Evolutionary conservation across 805 yeast genomes (phyloP).

Genomic region (Metschnikowia corniflorae): DNA sequence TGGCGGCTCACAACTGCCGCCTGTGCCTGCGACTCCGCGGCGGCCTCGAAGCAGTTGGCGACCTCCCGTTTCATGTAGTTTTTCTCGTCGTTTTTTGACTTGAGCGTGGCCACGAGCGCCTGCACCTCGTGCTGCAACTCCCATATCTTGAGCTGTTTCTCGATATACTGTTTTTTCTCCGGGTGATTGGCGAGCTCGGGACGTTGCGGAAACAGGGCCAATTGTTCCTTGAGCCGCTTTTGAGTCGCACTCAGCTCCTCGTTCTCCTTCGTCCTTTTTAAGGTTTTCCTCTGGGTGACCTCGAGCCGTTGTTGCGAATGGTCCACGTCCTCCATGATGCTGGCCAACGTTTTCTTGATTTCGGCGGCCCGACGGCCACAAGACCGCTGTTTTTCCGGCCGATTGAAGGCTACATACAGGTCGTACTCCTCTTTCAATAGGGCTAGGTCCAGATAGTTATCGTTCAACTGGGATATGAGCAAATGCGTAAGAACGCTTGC

Average conservation of each 20-base stretch:
- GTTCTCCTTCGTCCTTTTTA: slow-evolving; percentile 30
- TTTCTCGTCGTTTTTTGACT: slow-evolving; percentile 53
- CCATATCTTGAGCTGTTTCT: slow-evolving; percentile 41
- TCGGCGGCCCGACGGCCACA: slow-evolving; percentile 40
- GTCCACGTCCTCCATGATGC: slow-evolving; percentile 44
- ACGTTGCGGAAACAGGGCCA: slow-evolving; percentile 22
- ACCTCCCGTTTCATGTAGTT: slow-evolving; percentile 62
- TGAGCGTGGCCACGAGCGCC: slow-evolving; percentile 40
- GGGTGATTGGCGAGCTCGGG: slow-evolving; percentile 23
- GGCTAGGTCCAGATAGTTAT: slow-evolving; percentile 41
- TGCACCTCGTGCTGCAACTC: slow-evolving; percentile 45
- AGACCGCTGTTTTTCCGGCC: slow-evolving; percentile 42
- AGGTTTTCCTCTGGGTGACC: slow-evolving; percentile 30
- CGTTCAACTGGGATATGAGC: slow-evolving; percentile 53
- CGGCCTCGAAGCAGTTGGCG: slow-evolving; percentile 48
- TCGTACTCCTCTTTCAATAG: slow-evolving; percentile 42
- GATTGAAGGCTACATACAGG: slow-evolving; percentile 28
- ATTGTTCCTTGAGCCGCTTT: slow-evolving; percentile 25
- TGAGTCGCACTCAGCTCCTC: slow-evolving; percentile 23
- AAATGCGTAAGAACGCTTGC: slow-evolving; percentile 54
- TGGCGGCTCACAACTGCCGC: slow-evolving; percentile 23
- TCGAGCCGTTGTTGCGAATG: slow-evolving; percentile 36
- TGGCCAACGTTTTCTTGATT: slow-evolving; percentile 41
- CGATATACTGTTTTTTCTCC: slow-evolving; percentile 23
- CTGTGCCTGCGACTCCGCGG: slow-evolving; percentile 40